Percentiles rank a stretch among this genome's conserved stretches.
Conservation (phyloP, 2,329 filamentous ascomycete species). For the Didymella pomorum region DNA sequence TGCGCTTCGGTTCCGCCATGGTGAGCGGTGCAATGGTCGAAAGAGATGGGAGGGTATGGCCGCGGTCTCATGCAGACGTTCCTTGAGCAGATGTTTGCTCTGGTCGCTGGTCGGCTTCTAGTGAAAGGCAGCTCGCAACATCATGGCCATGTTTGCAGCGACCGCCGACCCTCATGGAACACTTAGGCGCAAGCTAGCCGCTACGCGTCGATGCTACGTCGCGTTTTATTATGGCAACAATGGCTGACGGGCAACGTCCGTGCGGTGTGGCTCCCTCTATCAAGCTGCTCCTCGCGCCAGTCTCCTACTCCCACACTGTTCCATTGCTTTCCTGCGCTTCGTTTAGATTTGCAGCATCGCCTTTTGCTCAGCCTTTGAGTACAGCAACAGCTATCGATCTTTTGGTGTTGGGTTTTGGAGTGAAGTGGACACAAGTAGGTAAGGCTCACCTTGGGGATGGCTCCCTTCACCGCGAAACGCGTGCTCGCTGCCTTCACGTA, state of each 20-base stretch:
- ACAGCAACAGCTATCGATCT: neutral
- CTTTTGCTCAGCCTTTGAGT: neutral
- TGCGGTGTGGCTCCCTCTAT: slow-evolving; percentile 21
- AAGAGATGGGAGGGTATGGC: neutral
- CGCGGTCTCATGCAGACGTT: neutral
- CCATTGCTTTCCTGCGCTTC: neutral
- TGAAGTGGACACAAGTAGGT: slow-evolving; percentile 4
- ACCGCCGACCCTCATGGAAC: slow-evolving; percentile 1
- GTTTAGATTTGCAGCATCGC: slow-evolving; percentile 1
- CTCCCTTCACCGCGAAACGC: neutral
- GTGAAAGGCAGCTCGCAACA: neutral
- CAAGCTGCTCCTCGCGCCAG: slow-evolving; percentile 6
- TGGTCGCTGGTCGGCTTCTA: neutral
- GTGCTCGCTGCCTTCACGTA: neutral
- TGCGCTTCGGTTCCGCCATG: slow-evolving; percentile 6
- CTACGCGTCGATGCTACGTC: slow-evolving; percentile 9
- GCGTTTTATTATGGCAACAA: slow-evolving; percentile 16
- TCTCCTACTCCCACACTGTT: neutral
- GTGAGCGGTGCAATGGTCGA: neutral
- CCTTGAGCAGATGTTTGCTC: neutral
- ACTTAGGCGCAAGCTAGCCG: slow-evolving; percentile 9
- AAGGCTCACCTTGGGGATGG: neutral
- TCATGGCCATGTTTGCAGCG: neutral
- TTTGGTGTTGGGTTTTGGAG: slow-evolving; percentile 3
- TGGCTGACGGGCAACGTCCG: slow-evolving; percentile 13